Evolutionary conservation across 2,329 filamentous ascomycete genomes (phyloP), one percentile per base, ranked within the genome.

Genomic region (Microsporum canis): DNA sequence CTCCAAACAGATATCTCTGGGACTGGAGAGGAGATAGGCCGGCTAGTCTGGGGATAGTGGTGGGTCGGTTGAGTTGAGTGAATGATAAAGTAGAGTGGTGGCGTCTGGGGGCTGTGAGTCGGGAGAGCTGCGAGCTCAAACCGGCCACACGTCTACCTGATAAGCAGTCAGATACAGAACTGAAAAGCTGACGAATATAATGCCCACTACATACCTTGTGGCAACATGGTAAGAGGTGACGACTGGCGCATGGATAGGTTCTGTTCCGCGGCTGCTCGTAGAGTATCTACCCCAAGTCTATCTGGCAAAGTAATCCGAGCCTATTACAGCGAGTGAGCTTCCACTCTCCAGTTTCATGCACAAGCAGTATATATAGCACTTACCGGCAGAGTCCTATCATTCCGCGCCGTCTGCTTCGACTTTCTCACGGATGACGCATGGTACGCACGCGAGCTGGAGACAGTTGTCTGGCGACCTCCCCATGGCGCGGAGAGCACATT

Each of bases 1-100:
- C 73, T 47, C 74, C 74, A 59, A 75, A 76, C 29, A 76, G 55
- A 58, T 68, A 74, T 55, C 74, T 68, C 57, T 72, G 72, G 39
- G 75, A 71, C 47, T 75, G 70, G 7, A 69, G 49, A 58, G 65
- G 68, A 3, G 69, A 67, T 17, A 72, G 58, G 6, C 67, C 69
- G 17, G 65, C 64, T 8, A 64, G 23, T 27, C 66, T 69, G 2
- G 69, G 65, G 10, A 65, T 60, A 3, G 61, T 58, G n/a, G 67
- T 68, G 12, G 68, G 61, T n/a, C 65, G 66, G 53, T 63, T 69
- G 33, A 72, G 59, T 43, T 68, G 65, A 49, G 70, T 64, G 31
- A 65, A 59, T 10, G 71, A 67, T 36, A 73, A 43, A 14, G 72
- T 73, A 1, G 74, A 76, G 61, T 70, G 72, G 29, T 67, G 65